Percentiles rank a stretch among this genome's conserved stretches.
Conservation (phyloP, 2,329 filamentous ascomycete species). For the Penicillium sp. region DNA sequence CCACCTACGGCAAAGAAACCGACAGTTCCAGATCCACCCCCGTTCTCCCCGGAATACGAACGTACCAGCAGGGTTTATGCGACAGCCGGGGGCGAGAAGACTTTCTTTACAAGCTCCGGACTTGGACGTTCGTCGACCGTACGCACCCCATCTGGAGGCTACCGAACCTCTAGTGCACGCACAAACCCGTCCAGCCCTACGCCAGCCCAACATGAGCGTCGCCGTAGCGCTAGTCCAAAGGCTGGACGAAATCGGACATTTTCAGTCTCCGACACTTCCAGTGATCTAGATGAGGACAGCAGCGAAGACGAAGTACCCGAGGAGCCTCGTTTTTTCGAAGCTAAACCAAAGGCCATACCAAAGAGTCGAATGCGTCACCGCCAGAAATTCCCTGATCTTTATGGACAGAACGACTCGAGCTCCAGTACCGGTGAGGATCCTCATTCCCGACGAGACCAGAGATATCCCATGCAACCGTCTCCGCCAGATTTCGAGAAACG, state of each 20-base stretch:
- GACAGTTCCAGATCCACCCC: slow-evolving; percentile 38
- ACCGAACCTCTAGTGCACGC: slow-evolving; percentile 34
- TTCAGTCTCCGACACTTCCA: slow-evolving; percentile 42
- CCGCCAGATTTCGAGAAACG: slow-evolving; percentile 9
- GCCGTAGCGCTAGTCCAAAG: slow-evolving; percentile 51
- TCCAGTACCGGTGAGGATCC: slow-evolving; percentile 38
- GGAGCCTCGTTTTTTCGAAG: slow-evolving; percentile 30
- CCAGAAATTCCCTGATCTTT: slow-evolving; percentile 34
- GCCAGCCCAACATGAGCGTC: slow-evolving; percentile 35
- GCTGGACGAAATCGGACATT: slow-evolving; percentile 36
- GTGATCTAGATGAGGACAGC: slow-evolving; percentile 36
- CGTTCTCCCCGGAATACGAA: slow-evolving; percentile 43
- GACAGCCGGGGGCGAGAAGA: slow-evolving; percentile 59
- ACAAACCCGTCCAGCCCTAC: slow-evolving; percentile 43
- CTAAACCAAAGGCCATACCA: slow-evolving; percentile 47
- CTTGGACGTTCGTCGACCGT: slow-evolving; percentile 59
- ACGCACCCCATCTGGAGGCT: slow-evolving; percentile 52
- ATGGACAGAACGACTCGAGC: slow-evolving; percentile 26
- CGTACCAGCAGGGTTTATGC: slow-evolving; percentile 61
- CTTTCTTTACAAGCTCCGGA: slow-evolving; percentile 57
- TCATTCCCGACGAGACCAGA: slow-evolving; percentile 17
- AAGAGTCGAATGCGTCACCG: slow-evolving; percentile 41
- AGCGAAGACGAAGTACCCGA: slow-evolving; percentile 33
- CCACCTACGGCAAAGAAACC: slow-evolving; percentile 47
- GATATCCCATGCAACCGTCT: slow-evolving; percentile 10